These are phyloP conservation scores for Aureobasidium vineae DNA, from an alignment of 2,329 filamentous ascomycete species.

Conservation along the genomic window DNA sequence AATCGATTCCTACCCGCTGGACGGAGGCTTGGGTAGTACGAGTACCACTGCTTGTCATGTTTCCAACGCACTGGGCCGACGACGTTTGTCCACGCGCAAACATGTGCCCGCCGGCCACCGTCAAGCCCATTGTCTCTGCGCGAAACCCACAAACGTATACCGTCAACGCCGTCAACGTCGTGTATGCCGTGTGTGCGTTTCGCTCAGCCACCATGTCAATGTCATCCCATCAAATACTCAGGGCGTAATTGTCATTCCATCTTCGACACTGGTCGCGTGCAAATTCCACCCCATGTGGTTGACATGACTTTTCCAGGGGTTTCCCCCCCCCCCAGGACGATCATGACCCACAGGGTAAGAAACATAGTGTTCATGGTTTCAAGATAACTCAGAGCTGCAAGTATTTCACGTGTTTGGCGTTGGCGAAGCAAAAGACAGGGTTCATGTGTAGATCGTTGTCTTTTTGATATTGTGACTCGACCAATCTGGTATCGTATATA, in stretches of 20 bases:
- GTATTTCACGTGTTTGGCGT: background rate
- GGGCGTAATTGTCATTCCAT: too few relatives aligned
- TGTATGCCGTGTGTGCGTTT: background rate
- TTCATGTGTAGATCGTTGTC: slow-evolving; percentile 2
- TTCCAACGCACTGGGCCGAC: background rate
- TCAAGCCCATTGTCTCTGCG: background rate
- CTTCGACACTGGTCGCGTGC: background rate
- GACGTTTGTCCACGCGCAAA: slow-evolving; percentile 3
- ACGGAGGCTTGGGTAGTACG: background rate
- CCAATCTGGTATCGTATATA: slow-evolving; percentile 1
- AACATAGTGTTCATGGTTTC: background rate
- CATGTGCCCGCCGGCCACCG: background rate
- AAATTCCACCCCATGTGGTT: background rate
- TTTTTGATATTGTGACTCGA: slow-evolving; percentile 1
- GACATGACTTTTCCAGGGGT: background rate
- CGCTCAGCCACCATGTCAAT: too few relatives aligned
- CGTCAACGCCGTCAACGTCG: background rate
- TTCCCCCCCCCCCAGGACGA: background rate
- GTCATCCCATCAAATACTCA: too few relatives aligned
- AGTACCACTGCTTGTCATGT: background rate
- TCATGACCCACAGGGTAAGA: background rate
- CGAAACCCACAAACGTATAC: background rate
- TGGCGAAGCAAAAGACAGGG: background rate
- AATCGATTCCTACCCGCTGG: background rate
- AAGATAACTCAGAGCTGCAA: too few relatives aligned